Conservation (phyloP, 345 rosid species). For the Hypericum perforatum region DNA sequence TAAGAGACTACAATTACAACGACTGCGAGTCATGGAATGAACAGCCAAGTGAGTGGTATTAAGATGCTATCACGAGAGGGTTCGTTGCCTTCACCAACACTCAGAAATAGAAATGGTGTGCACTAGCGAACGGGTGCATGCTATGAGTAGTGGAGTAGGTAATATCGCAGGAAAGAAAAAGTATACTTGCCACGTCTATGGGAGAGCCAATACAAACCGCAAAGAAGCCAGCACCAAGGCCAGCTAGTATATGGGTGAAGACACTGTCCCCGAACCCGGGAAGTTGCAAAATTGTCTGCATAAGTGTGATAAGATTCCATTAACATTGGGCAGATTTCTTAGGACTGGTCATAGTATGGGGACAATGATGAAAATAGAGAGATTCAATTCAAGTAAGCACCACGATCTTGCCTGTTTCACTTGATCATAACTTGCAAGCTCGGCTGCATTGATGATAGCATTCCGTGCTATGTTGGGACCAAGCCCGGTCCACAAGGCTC, state of each 20-base stretch:
- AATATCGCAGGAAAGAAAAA: slow-evolving; percentile 10
- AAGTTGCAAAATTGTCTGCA: slow-evolving; percentile 94
- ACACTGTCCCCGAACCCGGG: slow-evolving; percentile 79
- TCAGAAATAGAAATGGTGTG: not conserved
- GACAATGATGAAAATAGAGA: not conserved
- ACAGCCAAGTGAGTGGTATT: too few species aligned
- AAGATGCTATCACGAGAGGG: too few species aligned
- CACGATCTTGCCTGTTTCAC: slow-evolving; percentile 55
- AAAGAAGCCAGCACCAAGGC: slow-evolving; percentile 87
- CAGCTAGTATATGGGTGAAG: slow-evolving; percentile 77
- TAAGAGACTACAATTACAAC: not conserved
- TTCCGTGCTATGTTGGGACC: slow-evolving; percentile 94
- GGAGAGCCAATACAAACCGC: slow-evolving; percentile 97
- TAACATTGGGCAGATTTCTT: slow-evolving; percentile 8
- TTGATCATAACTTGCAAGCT: slow-evolving; percentile 95
- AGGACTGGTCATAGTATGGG: slow-evolving; percentile 5
- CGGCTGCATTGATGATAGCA: slow-evolving; percentile 95
- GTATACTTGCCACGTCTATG: slow-evolving; percentile 66
- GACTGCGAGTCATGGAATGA: too few species aligned
- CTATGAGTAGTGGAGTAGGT: not conserved
- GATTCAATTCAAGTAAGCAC: not conserved
- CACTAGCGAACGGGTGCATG: not conserved
- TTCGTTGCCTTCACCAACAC: not conserved
- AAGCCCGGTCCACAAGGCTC: slow-evolving; percentile 90
- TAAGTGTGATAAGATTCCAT: slow-evolving; percentile 37